These are phyloP conservation scores for Fusarium udum DNA, from an alignment of 2,329 filamentous ascomycete genomes.

Conservation along the genomic window DNA sequence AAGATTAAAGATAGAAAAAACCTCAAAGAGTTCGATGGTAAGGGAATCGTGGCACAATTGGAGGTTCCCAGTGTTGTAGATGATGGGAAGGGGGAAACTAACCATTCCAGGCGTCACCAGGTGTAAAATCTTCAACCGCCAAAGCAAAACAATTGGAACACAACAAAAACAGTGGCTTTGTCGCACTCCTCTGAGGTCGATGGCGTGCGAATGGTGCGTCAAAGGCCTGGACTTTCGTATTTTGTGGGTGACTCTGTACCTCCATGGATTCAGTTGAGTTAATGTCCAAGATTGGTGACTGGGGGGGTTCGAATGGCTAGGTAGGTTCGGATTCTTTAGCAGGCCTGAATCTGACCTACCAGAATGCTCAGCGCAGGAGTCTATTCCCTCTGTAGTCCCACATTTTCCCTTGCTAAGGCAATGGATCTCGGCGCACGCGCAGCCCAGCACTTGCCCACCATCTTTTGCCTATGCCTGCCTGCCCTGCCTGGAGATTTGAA, in stretches of 20 bases:
- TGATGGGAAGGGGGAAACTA: neutral
- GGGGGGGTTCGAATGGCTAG: constrained; percentile 15
- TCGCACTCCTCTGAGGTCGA: constrained; percentile 18
- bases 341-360: constrained; percentile 33
- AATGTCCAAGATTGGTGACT: constrained; percentile 14
- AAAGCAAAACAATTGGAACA: neutral
- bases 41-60: neutral
- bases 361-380: constrained; percentile 5
- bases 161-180: neutral
- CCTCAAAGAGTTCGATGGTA: neutral
- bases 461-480: constrained; percentile 9
- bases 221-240: constrained; percentile 33
- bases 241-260: constrained; percentile 22
- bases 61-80: neutral
- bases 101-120: constrained; percentile 3
- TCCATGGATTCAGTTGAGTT: neutral
- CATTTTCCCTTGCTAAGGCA: constrained; percentile 27
- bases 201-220: constrained; percentile 35
- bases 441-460: constrained; percentile 16
- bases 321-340: constrained; percentile 8
- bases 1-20: neutral
- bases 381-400: constrained; percentile 16
- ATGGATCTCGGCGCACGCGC: constrained; percentile 23
- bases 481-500: constrained; percentile 31
- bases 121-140: constrained; percentile 11